Conservation (phyloP, 441 rosid species). For the Biscutella laevigata region DNA sequence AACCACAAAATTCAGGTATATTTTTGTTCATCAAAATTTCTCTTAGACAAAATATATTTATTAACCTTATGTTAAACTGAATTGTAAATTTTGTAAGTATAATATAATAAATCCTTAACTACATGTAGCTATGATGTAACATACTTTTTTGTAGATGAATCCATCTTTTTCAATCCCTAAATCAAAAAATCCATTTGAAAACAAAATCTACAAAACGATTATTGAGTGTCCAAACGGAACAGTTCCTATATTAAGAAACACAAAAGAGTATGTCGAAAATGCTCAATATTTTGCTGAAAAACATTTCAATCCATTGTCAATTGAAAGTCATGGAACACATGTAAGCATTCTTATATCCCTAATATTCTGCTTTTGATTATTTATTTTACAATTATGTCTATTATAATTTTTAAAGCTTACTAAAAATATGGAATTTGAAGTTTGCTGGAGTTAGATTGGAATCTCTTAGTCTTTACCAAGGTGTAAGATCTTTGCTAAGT, state of each 20-base stretch:
- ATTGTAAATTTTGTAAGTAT: not conserved
- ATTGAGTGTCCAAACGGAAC: conserved; percentile 4
- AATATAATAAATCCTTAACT: no score
- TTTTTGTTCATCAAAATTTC: not conserved
- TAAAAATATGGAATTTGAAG: not conserved
- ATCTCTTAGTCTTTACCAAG: not conserved
- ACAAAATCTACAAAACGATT: not conserved
- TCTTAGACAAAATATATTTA: not conserved
- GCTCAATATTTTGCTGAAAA: not conserved
- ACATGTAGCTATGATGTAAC: no score
- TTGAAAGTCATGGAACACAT: not conserved
- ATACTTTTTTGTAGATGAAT: not conserved
- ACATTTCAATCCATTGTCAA: not conserved
- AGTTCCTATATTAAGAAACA: not conserved
- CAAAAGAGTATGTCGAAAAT: not conserved
- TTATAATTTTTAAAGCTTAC: no score
- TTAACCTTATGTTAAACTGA: not conserved
- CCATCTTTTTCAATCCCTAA: not conserved
- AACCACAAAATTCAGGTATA: conserved; percentile 2
- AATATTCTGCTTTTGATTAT: not conserved
- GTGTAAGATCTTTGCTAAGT: not conserved
- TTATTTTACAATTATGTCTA: not conserved
- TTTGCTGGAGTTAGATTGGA: not conserved
- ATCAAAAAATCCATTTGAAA: not conserved
- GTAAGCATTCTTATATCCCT: no score